phyloP scores from a whole-genome alignment of 2,329 filamentous ascomycete species.

The Fusarium chlamydosporum region DNA sequence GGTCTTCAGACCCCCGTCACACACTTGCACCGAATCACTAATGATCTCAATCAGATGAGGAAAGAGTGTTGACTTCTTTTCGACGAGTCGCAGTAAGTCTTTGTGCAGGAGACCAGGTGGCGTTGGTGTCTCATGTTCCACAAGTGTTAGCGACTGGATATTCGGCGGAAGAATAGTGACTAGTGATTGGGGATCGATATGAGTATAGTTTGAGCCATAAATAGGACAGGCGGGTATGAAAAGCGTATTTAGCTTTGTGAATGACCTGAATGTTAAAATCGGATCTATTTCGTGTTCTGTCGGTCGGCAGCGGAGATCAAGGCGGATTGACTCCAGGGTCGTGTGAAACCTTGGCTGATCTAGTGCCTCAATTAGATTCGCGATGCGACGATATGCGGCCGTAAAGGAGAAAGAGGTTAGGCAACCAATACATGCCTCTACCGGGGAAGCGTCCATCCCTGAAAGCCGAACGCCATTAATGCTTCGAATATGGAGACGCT shows the following conservation, averaged over 20 bases:
- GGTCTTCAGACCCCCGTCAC: not conserved
- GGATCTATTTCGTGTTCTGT: fast-evolving
- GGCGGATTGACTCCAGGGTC: not conserved
- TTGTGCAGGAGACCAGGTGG: fast-evolving
- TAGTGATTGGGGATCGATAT: not conserved
- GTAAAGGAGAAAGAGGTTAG: constrained; percentile 5
- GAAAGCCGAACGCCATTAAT: too few relatives aligned
- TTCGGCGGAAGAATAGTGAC: not conserved
- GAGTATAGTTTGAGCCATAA: fast-evolving
- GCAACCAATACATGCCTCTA: not conserved
- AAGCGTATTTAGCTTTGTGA: not conserved
- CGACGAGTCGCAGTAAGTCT: not conserved
- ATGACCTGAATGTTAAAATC: constrained; percentile 7
- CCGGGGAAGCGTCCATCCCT: too few relatives aligned
- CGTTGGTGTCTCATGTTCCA: fast-evolving
- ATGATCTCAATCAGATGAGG: not conserved
- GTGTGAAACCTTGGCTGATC: not conserved
- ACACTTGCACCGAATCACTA: too few relatives aligned
- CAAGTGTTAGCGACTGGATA: not conserved
- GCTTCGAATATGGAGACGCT: not conserved
- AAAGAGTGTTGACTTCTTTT: not conserved
- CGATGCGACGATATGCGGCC: not conserved
- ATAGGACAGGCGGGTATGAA: not conserved
- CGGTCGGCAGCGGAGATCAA: not conserved
- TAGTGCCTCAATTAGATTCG: not conserved